These are phyloP conservation scores for Phytophthora cryptogea DNA, from an alignment of 352 stramenopile species.

Conservation along the genomic window DNA sequence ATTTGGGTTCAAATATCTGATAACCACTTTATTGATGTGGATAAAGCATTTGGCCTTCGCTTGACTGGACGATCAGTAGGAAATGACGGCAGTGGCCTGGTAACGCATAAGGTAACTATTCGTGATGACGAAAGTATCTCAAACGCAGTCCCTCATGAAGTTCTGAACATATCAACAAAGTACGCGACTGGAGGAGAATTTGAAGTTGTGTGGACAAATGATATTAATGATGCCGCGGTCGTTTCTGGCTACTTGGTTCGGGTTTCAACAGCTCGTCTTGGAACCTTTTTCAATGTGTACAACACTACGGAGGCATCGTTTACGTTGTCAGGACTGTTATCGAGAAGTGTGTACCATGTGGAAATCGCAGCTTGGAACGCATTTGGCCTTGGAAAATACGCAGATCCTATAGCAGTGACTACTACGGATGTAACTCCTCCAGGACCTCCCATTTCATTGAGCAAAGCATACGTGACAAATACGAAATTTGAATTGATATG, in stretches of 20 bases:
- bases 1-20: slow-evolving; percentile 54
- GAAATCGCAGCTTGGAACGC: slow-evolving; percentile 55
- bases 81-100: slow-evolving; percentile 11
- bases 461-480: slow-evolving; percentile 2
- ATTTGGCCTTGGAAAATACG: slow-evolving; percentile 49
- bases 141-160: slow-evolving; percentile 29
- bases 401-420: slow-evolving; percentile 14
- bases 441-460: slow-evolving; percentile 30
- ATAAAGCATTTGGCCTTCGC: slow-evolving; percentile 46
- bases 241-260: slow-evolving; percentile 46
- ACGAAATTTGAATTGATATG: slow-evolving; percentile 40
- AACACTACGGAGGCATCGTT: slow-evolving; percentile 44
- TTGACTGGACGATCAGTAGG: slow-evolving; percentile 20
- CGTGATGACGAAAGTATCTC: slow-evolving; percentile 51
- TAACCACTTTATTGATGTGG: slow-evolving; percentile 41
- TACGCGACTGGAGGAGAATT: slow-evolving; percentile 56
- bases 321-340: slow-evolving; percentile 40
- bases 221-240: background rate
- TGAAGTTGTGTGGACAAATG: slow-evolving; percentile 35
- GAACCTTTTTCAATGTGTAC: slow-evolving; percentile 41
- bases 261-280: slow-evolving; percentile 14
- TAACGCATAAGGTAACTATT: slow-evolving; percentile 41
- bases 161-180: slow-evolving; percentile 10
- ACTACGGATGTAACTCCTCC: slow-evolving; percentile 43
- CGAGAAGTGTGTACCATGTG: slow-evolving; percentile 38